Percentiles rank a stretch among this genome's conserved stretches.
These are phyloP conservation scores for Acacia concinna DNA, from an alignment of 331 rosid species.

Conservation along the genomic window DNA sequence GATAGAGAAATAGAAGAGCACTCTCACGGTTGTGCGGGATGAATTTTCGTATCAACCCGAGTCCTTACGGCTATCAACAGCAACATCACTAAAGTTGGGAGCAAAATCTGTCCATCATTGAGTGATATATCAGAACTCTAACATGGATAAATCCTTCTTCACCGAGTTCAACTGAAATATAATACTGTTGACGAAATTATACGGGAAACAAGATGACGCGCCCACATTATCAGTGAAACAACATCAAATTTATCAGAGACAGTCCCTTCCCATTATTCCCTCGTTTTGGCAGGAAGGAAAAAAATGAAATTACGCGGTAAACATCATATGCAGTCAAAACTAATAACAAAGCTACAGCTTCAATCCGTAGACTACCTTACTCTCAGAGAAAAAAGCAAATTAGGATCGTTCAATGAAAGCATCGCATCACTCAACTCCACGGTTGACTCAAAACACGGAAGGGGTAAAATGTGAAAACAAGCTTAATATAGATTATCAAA, in stretches of 20 bases:
- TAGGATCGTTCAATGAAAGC: constrained; percentile 3
- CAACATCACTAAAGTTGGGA: constrained; percentile 82
- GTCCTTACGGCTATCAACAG: constrained; percentile 82
- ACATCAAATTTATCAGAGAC: neutral
- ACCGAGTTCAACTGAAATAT: constrained; percentile 23
- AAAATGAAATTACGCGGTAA: neutral
- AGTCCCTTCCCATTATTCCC: neutral
- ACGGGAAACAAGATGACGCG: constrained; percentile 2
- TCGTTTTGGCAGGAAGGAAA: neutral
- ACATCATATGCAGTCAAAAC: neutral
- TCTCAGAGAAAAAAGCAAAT: neutral
- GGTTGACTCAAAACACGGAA: neutral
- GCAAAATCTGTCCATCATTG: constrained; percentile 72
- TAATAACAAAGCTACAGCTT: neutral
- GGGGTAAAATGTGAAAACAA: neutral
- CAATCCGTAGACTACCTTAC: neutral
- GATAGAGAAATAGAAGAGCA: constrained; percentile 11
- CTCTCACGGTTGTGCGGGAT: constrained; percentile 83
- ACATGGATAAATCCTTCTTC: neutral
- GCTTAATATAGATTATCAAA: constrained; percentile 9
- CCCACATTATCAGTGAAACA: neutral
- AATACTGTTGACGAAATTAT: neutral
- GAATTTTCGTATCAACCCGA: constrained; percentile 83
- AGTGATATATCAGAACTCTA: constrained; percentile 26
- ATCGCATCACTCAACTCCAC: neutral